phyloP scores from a whole-genome alignment of 768 basidiomycete species.

The Phaffia tasmanica region DNA sequence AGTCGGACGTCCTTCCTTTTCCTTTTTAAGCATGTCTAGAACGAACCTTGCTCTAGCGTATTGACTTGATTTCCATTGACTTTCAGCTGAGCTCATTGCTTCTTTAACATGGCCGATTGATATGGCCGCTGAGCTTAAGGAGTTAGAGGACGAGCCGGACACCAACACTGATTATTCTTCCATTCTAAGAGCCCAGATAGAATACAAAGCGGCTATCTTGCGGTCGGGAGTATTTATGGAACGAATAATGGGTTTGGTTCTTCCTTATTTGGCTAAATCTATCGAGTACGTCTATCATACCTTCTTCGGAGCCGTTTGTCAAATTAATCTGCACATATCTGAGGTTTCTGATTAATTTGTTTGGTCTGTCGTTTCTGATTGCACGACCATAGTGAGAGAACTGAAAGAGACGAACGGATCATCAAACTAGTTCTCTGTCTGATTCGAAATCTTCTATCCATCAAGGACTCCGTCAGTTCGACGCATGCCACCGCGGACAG shows the following conservation, averaged over 20 bases:
- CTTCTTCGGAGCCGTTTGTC: not conserved
- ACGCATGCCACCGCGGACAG: conserved; percentile 63
- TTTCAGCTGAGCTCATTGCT: conserved; percentile 65
- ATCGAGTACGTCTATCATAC: conserved; percentile 37
- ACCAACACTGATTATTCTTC: conserved; percentile 80
- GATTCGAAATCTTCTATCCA: conserved; percentile 85
- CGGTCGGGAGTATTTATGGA: conserved; percentile 50
- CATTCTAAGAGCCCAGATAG: conserved; percentile 63
- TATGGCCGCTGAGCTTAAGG: conserved; percentile 82
- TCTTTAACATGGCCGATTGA: conserved; percentile 99
- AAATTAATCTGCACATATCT: not conserved
- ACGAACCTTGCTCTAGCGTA: not conserved
- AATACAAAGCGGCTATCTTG: conserved; percentile 76
- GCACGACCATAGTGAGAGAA: conserved; percentile 46
- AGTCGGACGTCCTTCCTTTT: not conserved
- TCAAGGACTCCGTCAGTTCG: conserved; percentile 70
- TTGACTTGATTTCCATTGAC: not conserved
- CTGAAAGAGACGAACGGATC: conserved; percentile 69
- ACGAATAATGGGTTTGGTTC: conserved; percentile 44
- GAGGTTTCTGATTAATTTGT: not conserved
- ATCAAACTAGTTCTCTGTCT: conserved; percentile 80
- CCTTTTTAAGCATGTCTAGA: not conserved
- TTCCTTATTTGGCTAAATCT: conserved; percentile 65
- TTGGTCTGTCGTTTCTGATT: not conserved
- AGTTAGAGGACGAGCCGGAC: conserved; percentile 59